Base-by-base conservation (phyloP, 164 flowering plant genomes). In the Hamamelis virginiana region DNA sequence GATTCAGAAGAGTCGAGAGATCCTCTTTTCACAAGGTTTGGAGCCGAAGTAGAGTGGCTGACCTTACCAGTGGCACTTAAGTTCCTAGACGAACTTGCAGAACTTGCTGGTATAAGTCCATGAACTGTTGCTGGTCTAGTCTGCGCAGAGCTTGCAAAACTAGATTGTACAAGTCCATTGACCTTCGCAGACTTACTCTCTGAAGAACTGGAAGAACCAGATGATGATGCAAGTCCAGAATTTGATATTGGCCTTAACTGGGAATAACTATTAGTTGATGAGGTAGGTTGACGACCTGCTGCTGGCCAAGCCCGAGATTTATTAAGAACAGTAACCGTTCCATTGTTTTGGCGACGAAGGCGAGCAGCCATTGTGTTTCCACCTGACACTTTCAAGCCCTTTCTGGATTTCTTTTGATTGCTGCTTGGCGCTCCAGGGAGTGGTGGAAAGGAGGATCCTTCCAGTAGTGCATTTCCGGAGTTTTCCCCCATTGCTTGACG, bases 371-470 rank as follows among this genome's bases (percentile, higher is more conserved):
- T 84, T 16, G 88, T 79, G 51, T 73, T 88, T 70, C 22, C 69
- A 22, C 81, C 71, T 28, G 47, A 56, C 22, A 71, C 78, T 55
- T 80, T 80, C 1, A 79, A 66, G 25, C 77, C 77, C 27, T 48
- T 66, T 64, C 55, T 72, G 15, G 82, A 21, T 15, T 72, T 80
- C 47, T 72, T 82, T 62, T 77, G 86, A 70, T 78, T 75, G 68
- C 57, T 76, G 8, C 74, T 75, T 23, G 89, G 64, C 14, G 75
- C 83, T 61, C 28, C 46, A 23, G 88, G 57, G 8, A 96, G 93
- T 1, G 98, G 96, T 64, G 96, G 99, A 68, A 96, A 96, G 9
- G 86, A 82, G 66, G 96, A 87, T 65, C 85, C 92, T 78, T 69
- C 83, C 19, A 96, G 81, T 63, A 78, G 70, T 21, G 53, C 62